phyloP scores from a whole-genome alignment of 805 yeast genomes.

The Lachancea sp. region DNA sequence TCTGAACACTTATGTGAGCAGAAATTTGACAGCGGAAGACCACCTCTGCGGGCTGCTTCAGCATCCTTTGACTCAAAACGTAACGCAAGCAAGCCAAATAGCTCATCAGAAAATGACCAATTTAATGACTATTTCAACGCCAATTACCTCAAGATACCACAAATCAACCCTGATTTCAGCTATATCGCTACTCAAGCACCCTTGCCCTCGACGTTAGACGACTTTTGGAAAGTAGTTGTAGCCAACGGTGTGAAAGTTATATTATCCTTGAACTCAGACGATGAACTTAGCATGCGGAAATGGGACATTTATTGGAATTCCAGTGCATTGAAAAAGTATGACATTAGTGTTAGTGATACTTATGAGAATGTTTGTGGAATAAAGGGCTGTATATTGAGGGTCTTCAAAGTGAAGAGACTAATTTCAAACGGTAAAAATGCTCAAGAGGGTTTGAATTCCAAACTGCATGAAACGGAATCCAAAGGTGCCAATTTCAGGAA shows the following conservation, averaged over 20 bases:
- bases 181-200: constrained; percentile 95
- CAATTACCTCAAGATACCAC: constrained; percentile 50
- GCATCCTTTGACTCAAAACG: constrained; percentile 1
- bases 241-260: constrained; percentile 62
- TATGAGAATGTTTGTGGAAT: constrained; percentile 28
- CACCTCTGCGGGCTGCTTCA: neutral
- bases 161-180: constrained; percentile 34
- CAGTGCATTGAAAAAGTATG: constrained; percentile 32
- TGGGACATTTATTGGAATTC: constrained; percentile 80
- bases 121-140: constrained; percentile 76
- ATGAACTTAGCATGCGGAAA: constrained; percentile 68
- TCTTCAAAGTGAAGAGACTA: constrained; percentile 21
- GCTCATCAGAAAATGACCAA: constrained; percentile 6
- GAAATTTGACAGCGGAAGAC: neutral
- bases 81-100: constrained; percentile 9
- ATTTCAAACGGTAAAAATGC: constrained; percentile 1
- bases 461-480: neutral
- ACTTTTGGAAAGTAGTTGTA: constrained; percentile 82
- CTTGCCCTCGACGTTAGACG: constrained; percentile 63
- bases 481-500: neutral
- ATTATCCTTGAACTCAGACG: constrained; percentile 67
- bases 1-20: neutral
- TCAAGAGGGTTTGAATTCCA: neutral
- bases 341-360: constrained; percentile 33
- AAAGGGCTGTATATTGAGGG: constrained; percentile 32